Conservation (phyloP, 2,329 filamentous ascomycete genomes). For the Talaromyces sp. region DNA sequence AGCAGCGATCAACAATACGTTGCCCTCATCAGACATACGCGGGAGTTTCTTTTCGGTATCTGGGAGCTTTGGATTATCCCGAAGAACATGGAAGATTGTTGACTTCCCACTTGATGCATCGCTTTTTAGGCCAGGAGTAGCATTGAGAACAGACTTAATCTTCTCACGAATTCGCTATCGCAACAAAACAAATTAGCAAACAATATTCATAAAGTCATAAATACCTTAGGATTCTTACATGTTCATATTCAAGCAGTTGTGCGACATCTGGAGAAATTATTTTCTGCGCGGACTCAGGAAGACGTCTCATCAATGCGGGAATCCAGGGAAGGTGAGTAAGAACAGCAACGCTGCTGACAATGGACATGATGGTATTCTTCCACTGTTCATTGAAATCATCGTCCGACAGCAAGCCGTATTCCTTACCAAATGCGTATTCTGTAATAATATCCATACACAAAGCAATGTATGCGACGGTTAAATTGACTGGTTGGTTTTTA, state of each 20-base stretch:
- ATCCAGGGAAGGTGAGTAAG: constrained; percentile 22
- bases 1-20: constrained; percentile 3
- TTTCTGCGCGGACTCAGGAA: neutral
- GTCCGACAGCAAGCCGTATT: constrained; percentile 20
- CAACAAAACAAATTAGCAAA: no score
- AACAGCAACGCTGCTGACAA: neutral
- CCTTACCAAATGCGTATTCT: constrained; percentile 26
- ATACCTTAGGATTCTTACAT: neutral
- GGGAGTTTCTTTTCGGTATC: constrained; percentile 1
- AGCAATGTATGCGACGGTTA: neutral
- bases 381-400: constrained; percentile 20
- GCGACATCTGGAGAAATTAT: neutral
- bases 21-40: constrained; percentile 23
- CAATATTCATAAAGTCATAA: no score
- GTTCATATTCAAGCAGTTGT: neutral
- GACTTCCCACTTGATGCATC: neutral
- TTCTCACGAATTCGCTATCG: neutral
- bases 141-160: neutral
- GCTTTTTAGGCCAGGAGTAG: neutral
- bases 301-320: constrained; percentile 9
- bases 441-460: constrained; percentile 27
- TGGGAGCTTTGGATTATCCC: neutral
- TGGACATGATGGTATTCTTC: constrained; percentile 11
- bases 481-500: neutral
- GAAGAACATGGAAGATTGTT: neutral